Evolutionary conservation across 2,329 filamentous ascomycete species (phyloP), one percentile per base, ranked within the genome.

Genomic region (Helotiales sp.): DNA sequence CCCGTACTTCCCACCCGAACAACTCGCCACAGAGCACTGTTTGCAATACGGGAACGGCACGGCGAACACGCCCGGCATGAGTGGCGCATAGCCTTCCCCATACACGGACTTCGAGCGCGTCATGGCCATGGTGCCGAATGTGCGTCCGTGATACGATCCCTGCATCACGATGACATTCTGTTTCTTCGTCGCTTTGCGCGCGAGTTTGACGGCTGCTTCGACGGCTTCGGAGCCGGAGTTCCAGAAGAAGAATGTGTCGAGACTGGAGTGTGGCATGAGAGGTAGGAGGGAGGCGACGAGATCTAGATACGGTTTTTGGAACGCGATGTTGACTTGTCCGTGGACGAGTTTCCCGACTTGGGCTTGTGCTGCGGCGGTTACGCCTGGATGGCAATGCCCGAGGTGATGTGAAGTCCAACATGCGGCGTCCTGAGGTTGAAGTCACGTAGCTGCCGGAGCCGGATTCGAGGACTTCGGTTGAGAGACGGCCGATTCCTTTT

Each of bases 401-500:
- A 97, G 93, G 83, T 97, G 93, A 97, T 73, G 97, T 88, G 82
- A 97, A 97, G 82, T 97, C 95, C 75, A 97, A 88, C 81, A 97
- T 97, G 80, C 96, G 89, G 75, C 89, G 91, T 75, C 91, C 93
- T 83, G 97, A 94, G 30, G 93, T 93, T 77, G 97, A 94, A 93
- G 94, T 97, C 69, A 97, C 95, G 69, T 92, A 90, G 77, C 91
- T 90, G 55, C 94, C 95, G 74, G 90, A 86, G 58, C 93, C 94
- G 70, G 88, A 87, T 68, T 93, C 85, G 80, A 97, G 96, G 77
- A 97, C 95, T 43, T 70, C 68, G 8, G 66, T 60, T 7, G 57
- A 49, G 37, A 70, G 63, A 17, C 68, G 34, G 5, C 68, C 68
- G 26, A 70, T 67, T 5, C 68, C 68, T 60, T 63, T 65, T 15